These are phyloP conservation scores for Paraglomus occultum DNA, from an alignment of 192 early-diverging fungal species.

Conservation along the genomic window DNA sequence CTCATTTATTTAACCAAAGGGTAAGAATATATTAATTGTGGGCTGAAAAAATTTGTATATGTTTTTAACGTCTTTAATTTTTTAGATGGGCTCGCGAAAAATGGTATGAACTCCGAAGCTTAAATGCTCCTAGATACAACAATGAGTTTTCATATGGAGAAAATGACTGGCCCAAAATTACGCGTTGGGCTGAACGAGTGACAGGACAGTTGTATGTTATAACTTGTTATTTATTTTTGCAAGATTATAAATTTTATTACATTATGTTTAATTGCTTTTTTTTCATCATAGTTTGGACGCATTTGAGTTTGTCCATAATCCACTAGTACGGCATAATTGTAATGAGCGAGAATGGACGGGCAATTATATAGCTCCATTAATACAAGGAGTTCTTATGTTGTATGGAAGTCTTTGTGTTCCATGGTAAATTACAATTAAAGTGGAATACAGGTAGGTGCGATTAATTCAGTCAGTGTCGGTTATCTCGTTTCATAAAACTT, in stretches of 20 bases:
- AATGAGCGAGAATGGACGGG: conserved; percentile 9
- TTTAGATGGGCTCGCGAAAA: conserved; percentile 9
- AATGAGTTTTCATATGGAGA: conserved; percentile 21
- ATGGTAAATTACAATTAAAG: conserved; percentile 26
- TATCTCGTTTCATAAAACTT: no score
- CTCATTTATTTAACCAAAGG: conserved; percentile 15
- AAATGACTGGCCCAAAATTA: conserved; percentile 18
- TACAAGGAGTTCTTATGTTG: conserved; percentile 30
- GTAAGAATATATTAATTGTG: neutral
- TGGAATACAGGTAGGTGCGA: conserved; percentile 5
- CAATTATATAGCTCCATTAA: conserved; percentile 25
- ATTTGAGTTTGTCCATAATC: no score
- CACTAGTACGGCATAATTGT: no score
- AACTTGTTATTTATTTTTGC: neutral
- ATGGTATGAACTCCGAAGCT: conserved; percentile 11
- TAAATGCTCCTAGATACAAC: conserved; percentile 19
- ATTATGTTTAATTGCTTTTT: neutral
- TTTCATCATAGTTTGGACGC: conserved; percentile 24
- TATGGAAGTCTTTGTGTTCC: conserved; percentile 17
- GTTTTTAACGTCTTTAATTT: no score
- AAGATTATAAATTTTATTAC: neutral
- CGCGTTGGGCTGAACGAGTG: conserved; percentile 21
- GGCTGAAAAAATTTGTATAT: no score
- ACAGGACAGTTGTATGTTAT: conserved; percentile 27
- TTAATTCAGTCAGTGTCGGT: no score